These are phyloP conservation scores for Monosporascus sp. DNA, from an alignment of 2,329 filamentous ascomycete species.

Conservation along the genomic window DNA sequence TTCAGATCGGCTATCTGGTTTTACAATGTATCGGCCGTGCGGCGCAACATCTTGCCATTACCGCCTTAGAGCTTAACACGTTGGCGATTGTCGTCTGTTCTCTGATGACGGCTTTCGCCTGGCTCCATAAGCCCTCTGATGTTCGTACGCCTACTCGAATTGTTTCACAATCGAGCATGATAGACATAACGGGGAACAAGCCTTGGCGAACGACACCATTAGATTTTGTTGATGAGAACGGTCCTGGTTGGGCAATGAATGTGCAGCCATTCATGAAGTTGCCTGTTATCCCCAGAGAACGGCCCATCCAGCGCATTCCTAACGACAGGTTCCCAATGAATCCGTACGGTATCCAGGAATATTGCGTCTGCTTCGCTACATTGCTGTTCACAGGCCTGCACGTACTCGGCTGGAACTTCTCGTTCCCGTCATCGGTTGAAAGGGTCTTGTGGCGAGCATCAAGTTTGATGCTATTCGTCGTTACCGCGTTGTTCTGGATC, in stretches of 20 bases:
- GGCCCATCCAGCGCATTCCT: not conserved
- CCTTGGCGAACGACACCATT: constrained; percentile 2
- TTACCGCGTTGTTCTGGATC: no score
- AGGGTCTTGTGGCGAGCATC: not conserved
- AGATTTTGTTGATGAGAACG: constrained; percentile 5
- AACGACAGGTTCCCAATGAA: not conserved
- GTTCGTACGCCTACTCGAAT: constrained; percentile 3
- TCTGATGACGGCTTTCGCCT: constrained; percentile 3
- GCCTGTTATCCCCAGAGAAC: no score
- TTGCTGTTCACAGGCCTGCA: not conserved
- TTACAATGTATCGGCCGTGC: constrained; percentile 3
- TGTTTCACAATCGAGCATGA: not conserved
- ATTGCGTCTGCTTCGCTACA: not conserved
- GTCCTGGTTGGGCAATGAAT: not conserved
- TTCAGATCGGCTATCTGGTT: constrained; percentile 5
- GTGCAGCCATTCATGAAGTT: no score
- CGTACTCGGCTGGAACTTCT: not conserved
- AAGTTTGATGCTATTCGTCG: not conserved
- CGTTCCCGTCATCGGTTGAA: not conserved
- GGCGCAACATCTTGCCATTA: constrained; percentile 2
- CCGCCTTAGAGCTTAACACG: constrained; percentile 5
- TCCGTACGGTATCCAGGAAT: not conserved
- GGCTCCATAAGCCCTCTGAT: constrained; percentile 7
- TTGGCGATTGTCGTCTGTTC: constrained; percentile 2
- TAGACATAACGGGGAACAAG: not conserved